Base-by-base conservation (phyloP, 2,329 filamentous ascomycete species). In the Penicillium janthinellum region DNA sequence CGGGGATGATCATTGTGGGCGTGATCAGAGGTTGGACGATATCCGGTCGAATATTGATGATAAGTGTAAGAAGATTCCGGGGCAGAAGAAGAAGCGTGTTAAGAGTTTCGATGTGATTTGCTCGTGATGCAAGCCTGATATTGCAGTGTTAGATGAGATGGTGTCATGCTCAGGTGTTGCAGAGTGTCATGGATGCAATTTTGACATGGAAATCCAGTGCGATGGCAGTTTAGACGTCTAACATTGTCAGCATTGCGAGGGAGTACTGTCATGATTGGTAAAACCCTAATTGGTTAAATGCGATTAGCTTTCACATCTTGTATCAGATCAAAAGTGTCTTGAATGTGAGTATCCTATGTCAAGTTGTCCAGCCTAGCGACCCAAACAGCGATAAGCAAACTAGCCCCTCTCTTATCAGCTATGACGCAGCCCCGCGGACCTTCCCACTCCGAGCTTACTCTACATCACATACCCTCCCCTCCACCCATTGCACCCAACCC, bases 1-100 rank as follows among this genome's bases (percentile, higher is more conserved):
- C 39, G 25, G 48, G 22, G 61, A 66, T 51, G 47, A 34, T 11
- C 55, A 37, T 2, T 65, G 61, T 17, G 34, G 47, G 28, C 28
- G 20, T 8, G n/a, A 15, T 12, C n/a, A 50, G 4, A 20, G 22
- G 8, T 17, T 37, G 28, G 28, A 50, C 14, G 47, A 14, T 4
- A 37, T 35, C 5, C 28, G 17, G 6, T 50, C 47, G 8, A 37
- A 37, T 7, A 37, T 37, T 17, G 34, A 37, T 37, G 34, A 50
- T 34, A 50, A 50, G 3, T 50, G 31, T 10, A 50, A 17, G n/a
- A 22, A 50, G n/a, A 3, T 50, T n/a, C 6, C n/a, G 1, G 34
- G 47, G n/a, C 20, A 22, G 34, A 37, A 37, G 17, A 37, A 37
- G 47, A 35, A 37, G 4, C 10, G 6, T 15, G 35, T 50, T 10